phyloP scores from a whole-genome alignment of 2,329 filamentous ascomycete species.

The Pyrenophora tritici-repentis region DNA sequence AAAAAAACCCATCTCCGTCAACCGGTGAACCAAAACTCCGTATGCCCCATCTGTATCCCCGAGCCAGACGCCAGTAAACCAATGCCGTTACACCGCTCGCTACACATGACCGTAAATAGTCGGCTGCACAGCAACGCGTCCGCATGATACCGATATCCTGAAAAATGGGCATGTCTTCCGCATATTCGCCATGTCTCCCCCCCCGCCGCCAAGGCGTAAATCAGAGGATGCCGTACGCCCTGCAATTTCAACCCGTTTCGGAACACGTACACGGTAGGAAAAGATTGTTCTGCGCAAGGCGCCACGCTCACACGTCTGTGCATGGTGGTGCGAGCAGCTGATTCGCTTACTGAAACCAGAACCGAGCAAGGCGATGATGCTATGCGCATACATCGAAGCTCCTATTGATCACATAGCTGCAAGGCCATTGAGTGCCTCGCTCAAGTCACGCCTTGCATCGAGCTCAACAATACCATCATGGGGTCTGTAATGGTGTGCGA shows the following conservation, averaged over 20 bases:
- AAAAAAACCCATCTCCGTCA: too few species aligned
- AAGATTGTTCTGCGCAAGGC: neutral
- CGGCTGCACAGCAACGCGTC: neutral
- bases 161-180: too few species aligned
- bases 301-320: neutral
- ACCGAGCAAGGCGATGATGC: neutral
- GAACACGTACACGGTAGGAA: too few species aligned
- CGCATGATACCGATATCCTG: neutral
- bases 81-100: slow-evolving; percentile 8
- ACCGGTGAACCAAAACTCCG: too few species aligned
- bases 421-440: slow-evolving; percentile 46
- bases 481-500: slow-evolving; percentile 53
- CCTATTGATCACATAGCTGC: slow-evolving; percentile 25
- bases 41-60: too few species aligned
- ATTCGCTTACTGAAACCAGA: slow-evolving; percentile 3
- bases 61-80: neutral
- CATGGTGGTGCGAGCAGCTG: neutral
- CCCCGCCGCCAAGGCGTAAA: too few species aligned
- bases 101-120: slow-evolving; percentile 2
- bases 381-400: neutral
- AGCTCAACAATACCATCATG: slow-evolving; percentile 49
- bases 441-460: slow-evolving; percentile 50
- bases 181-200: neutral
- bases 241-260: too few species aligned
- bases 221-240: too few species aligned